Evolutionary conservation across 192 early-diverging fungal species (phyloP).

Genomic region (Entophlyctis luteolus): DNA sequence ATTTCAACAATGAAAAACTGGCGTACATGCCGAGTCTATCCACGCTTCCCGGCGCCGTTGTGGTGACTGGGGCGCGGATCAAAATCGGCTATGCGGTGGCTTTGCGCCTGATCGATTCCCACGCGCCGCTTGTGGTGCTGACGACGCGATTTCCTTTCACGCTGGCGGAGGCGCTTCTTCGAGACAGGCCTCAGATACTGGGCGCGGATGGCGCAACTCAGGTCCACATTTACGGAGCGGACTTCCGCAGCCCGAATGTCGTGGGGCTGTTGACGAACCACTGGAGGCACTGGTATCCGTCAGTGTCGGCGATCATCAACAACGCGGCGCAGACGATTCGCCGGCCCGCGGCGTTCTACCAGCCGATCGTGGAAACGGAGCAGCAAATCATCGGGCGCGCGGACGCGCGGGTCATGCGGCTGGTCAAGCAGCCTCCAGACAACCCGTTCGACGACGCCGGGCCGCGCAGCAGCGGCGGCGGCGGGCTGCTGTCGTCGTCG

Average conservation of each 20-base stretch:
- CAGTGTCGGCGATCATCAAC: conserved; percentile 50
- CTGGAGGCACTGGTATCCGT: conserved; percentile 29
- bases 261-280: conserved; percentile 38
- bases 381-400: too few relatives aligned
- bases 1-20: too few relatives aligned
- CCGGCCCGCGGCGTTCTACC: conserved; percentile 48
- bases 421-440: too few relatives aligned
- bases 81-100: conserved; percentile 52
- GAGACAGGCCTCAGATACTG: conserved; percentile 42
- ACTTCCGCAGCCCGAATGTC: conserved; percentile 46
- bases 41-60: too few relatives aligned
- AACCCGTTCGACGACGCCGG: too few relatives aligned
- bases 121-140: conserved; percentile 41
- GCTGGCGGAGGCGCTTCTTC: conserved; percentile 38
- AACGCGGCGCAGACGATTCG: conserved; percentile 57
- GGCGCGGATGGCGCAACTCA: conserved; percentile 28
- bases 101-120: conserved; percentile 43
- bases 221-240: conserved; percentile 43
- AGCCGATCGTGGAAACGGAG: conserved; percentile 44
- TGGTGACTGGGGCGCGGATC: too few relatives aligned
- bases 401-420: too few relatives aligned
- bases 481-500: too few relatives aligned
- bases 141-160: conserved; percentile 52
- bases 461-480: too few relatives aligned
- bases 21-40: too few relatives aligned